These are phyloP conservation scores for Elsinoe necatrix DNA, from an alignment of 2,329 filamentous ascomycete genomes.

Conservation along the genomic window DNA sequence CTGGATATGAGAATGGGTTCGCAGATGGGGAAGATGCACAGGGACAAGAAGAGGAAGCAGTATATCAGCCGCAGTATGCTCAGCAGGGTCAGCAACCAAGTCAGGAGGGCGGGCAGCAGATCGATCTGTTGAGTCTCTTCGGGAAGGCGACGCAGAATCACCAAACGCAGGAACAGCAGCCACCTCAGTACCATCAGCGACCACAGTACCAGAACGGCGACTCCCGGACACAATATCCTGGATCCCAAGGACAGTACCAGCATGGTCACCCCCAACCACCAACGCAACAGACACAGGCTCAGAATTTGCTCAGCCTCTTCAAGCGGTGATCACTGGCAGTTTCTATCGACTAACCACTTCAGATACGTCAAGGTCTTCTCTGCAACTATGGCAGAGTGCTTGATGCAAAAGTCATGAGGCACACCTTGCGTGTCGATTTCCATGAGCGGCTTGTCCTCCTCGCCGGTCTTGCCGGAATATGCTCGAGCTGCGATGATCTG, in stretches of 20 bases:
- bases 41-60: not conserved
- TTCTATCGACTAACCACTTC: slow-evolving; percentile 3
- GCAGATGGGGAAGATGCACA: slow-evolving; percentile 18
- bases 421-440: slow-evolving; percentile 46
- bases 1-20: slow-evolving; percentile 23
- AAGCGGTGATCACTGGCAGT: slow-evolving; percentile 20
- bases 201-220: slow-evolving; percentile 13
- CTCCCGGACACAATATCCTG: slow-evolving; percentile 15
- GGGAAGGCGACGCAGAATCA: slow-evolving; percentile 17
- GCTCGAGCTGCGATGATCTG: slow-evolving; percentile 43
- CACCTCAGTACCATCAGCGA: slow-evolving; percentile 13
- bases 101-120: slow-evolving; percentile 17
- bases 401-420: slow-evolving; percentile 53
- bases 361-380: slow-evolving; percentile 44
- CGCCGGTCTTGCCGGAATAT: slow-evolving; percentile 22
- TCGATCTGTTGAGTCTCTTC: slow-evolving; percentile 24
- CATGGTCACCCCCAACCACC: slow-evolving; percentile 17
- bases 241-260: slow-evolving; percentile 5
- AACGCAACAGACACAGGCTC: slow-evolving; percentile 20
- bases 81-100: not conserved
- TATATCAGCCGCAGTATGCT: not conserved
- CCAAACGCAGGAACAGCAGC: slow-evolving; percentile 12
- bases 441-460: slow-evolving; percentile 43
- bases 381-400: slow-evolving; percentile 42
- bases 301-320: slow-evolving; percentile 25